These are phyloP conservation scores for Arthrinium phaeospermum DNA, from an alignment of 2,329 filamentous ascomycete genomes.

Conservation along the genomic window DNA sequence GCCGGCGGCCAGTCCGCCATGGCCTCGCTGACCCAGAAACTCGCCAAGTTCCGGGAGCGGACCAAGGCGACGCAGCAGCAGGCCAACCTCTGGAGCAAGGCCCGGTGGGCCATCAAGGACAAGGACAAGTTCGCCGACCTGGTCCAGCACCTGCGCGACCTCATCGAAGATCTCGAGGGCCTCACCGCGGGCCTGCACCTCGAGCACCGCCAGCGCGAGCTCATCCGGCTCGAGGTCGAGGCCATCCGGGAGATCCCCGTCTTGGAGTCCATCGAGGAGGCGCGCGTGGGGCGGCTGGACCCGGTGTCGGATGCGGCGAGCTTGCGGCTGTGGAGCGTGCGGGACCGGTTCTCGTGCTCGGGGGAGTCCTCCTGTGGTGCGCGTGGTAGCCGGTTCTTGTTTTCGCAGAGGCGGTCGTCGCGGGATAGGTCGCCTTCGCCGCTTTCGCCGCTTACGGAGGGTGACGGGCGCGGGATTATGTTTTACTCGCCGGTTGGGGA, in stretches of 20 bases:
- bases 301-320: background rate
- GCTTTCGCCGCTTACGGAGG: background rate
- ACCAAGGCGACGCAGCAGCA: background rate
- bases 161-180: background rate
- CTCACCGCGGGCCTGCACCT: background rate
- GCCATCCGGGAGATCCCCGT: background rate
- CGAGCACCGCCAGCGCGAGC: slow-evolving; percentile 1
- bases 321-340: background rate
- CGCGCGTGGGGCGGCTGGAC: background rate
- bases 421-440: background rate
- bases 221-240: slow-evolving; percentile 5
- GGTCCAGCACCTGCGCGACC: background rate
- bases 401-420: background rate
- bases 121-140: slow-evolving; percentile 4
- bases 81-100: background rate
- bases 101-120: background rate
- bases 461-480: background rate
- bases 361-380: background rate
- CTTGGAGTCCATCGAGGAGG: slow-evolving; percentile 3
- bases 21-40: background rate
- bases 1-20: background rate
- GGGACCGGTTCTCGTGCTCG: background rate
- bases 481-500: background rate
- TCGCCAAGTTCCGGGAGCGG: background rate
- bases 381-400: background rate